Evolutionary conservation across 1,139 yeast genomes (phyloP).

Genomic region (Sporopachydermia cereana): DNA sequence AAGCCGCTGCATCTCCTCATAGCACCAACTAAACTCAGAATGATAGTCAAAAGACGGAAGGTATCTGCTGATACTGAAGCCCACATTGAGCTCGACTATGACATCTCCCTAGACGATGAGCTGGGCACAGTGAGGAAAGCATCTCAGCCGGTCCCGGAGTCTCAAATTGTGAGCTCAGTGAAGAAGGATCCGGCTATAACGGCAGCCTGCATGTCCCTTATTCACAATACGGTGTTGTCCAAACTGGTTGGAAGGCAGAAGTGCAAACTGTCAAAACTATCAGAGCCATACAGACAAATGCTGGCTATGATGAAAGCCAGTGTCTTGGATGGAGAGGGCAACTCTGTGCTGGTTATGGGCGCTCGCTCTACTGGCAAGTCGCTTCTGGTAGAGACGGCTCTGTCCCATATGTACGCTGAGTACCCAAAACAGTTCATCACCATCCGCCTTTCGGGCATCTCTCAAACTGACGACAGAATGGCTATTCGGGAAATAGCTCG

Average conservation of each 20-base stretch:
- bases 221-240: conserved; percentile 13
- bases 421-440: conserved; percentile 40
- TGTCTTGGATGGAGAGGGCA: conserved; percentile 60
- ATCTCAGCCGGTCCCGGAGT: neutral
- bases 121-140: neutral
- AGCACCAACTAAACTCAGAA: too few relatives aligned
- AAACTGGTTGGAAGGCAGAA: conserved; percentile 17
- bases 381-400: conserved; percentile 44
- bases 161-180: neutral
- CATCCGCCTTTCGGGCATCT: conserved; percentile 55
- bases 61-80: too few relatives aligned
- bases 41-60: too few relatives aligned
- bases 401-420: conserved; percentile 32
- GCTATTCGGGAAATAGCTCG: conserved; percentile 82
- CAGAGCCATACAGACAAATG: conserved; percentile 30
- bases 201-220: neutral
- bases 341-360: conserved; percentile 70
- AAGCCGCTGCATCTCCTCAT: too few relatives aligned
- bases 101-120: neutral
- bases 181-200: neutral
- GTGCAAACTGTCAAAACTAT: conserved; percentile 20
- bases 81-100: too few relatives aligned
- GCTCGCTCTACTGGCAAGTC: conserved; percentile 76
- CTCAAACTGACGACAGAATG: conserved; percentile 62
- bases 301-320: conserved; percentile 53